Percentiles rank a stretch among this genome's conserved stretches.
Conservation (phyloP, 2,329 filamentous ascomycete genomes). For the Pestalotiopsis sp. region DNA sequence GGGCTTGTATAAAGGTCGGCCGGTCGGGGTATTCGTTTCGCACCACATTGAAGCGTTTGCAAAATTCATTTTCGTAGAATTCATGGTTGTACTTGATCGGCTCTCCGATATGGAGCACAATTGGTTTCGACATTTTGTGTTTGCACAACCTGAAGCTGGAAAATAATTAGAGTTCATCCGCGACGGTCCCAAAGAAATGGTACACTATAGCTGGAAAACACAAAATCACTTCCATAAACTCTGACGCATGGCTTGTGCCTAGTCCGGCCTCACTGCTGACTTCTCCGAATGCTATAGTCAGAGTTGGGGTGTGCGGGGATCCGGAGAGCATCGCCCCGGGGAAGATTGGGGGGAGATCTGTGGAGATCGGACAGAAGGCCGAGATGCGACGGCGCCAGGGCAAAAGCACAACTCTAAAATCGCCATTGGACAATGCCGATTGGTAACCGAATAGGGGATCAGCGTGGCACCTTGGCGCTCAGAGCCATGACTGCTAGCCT, state of each 20-base stretch:
- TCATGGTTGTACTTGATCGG: constrained; percentile 50
- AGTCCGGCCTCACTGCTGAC: neutral
- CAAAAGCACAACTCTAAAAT: neutral
- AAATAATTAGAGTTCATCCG: neutral
- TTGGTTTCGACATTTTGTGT: constrained; percentile 29
- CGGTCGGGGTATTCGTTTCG: constrained; percentile 38
- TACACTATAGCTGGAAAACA: neutral
- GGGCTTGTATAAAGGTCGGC: constrained; percentile 39
- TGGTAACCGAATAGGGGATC: neutral
- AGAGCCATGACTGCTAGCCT: neutral
- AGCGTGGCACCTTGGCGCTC: neutral
- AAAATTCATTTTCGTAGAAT: constrained; percentile 40
- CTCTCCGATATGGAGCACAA: constrained; percentile 46
- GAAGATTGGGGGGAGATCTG: neutral
- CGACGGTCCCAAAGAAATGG: neutral
- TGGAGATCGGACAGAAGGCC: constrained; percentile 10
- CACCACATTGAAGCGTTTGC: constrained; percentile 41
- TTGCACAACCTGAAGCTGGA: neutral
- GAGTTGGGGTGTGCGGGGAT: neutral
- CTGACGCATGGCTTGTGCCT: neutral
- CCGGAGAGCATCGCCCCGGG: neutral
- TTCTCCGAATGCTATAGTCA: neutral
- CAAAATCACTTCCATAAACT: neutral
- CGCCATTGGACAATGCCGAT: neutral
- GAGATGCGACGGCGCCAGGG: neutral